Evolutionary conservation across 257 asterid genomes (phyloP), one percentile per base, ranked within the genome.

Genomic region (Petunia axillaris): DNA sequence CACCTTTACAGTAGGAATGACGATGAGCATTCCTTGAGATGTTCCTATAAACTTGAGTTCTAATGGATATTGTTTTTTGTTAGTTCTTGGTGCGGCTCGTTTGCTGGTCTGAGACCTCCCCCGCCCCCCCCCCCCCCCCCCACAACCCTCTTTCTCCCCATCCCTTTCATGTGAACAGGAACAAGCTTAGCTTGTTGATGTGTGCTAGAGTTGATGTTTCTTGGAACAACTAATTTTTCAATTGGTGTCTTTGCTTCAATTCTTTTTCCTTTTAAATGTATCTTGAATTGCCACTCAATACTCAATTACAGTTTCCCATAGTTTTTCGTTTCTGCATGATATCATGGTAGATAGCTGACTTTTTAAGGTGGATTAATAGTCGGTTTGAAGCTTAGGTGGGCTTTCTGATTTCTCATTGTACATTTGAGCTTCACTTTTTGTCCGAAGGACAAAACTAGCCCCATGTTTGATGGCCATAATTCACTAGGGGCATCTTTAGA

Each of bases 1-100:
- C 40, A 13, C 37, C 35, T 73, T 73, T 73, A 25, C 48, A 16
- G 4, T 35, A 35, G 40, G 60, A 46, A 3, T 50, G 78, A 38
- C 62, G 6, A 50, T 73, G 62, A 73, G 35, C 78, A 73, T 36
- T 50, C 46, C 46, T 73, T 73, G 46, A 50, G 35, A 73, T 36
- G 62, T 50, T 73, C 36, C 78, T 73, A 36, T 73, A 58, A 73
- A 73, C 36, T 73, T 36, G 16, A 50, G 46, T 73, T 73, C 62
- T 36, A 73, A 36, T 50, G 62, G 11, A 36, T 73, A 7, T 48
- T 71, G 35, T 71, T 8, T 73, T 50, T 35, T 5, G 46, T 11
- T 50, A 73, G 62, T 57, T 50, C 46, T 73, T 73, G 78, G 35
- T 73, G 58, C 78, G 35, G 36, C 59, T 52, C 78, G 35, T 50